Evolutionary conservation across 441 rosid species (phyloP).

Genomic region (Adansonia rubrostipa): DNA sequence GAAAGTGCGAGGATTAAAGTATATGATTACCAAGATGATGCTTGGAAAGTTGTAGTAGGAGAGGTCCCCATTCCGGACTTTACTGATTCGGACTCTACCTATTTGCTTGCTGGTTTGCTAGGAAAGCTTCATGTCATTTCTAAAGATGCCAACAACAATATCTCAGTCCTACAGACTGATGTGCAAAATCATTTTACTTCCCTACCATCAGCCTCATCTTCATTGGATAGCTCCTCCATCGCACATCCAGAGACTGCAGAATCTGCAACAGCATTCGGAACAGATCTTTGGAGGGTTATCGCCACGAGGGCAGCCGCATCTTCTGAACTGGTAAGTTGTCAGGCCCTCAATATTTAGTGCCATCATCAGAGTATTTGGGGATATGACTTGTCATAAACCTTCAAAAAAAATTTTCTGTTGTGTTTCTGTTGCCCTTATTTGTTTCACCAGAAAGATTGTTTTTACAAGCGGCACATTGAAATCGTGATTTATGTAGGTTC

Average conservation of each 20-base stretch:
- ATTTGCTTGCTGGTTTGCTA: conserved; percentile 78
- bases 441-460: background rate
- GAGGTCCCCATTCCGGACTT: conserved; percentile 66
- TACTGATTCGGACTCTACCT: conserved; percentile 71
- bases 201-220: conserved; percentile 39
- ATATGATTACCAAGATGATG: conserved; percentile 82
- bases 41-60: conserved; percentile 84
- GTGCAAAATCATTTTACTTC: conserved; percentile 50
- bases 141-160: conserved; percentile 54
- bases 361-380: background rate
- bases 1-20: conserved; percentile 78
- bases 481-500: background rate
- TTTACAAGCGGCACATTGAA: background rate
- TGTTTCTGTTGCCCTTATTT: conserved; percentile 4
- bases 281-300: conserved; percentile 68
- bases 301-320: conserved; percentile 57
- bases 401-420: background rate
- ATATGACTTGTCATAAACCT: background rate
- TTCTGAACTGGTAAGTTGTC: conserved; percentile 82
- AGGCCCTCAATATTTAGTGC: conserved; percentile 61
- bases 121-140: conserved; percentile 84
- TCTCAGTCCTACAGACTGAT: conserved; percentile 66
- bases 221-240: conserved; percentile 31
- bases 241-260: conserved; percentile 40
- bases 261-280: conserved; percentile 46